Percentiles rank a stretch among this genome's conserved stretches.
These are phyloP conservation scores for Angomonas ambiguus DNA, from an alignment of 208 protist genomes.

Conservation along the genomic window DNA sequence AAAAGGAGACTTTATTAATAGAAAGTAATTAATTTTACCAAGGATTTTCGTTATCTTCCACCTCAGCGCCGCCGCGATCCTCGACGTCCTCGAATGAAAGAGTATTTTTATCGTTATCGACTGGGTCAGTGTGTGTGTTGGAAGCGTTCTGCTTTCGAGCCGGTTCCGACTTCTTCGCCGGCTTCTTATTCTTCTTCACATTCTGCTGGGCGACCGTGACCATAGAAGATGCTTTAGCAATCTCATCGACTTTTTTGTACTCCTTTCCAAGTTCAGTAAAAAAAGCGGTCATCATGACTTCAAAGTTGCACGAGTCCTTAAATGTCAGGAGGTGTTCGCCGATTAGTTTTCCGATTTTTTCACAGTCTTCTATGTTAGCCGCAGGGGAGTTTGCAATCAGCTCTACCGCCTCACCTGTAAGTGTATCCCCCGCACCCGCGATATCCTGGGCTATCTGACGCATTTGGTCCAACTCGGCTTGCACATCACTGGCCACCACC, in stretches of 20 bases:
- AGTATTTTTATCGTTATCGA: neutral
- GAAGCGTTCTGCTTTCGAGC: neutral
- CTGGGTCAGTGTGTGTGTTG: neutral
- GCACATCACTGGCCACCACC: conserved; percentile 45
- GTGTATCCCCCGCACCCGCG: conserved; percentile 23
- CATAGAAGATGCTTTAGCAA: neutral
- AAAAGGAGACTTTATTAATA: neutral
- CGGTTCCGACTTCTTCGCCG: neutral
- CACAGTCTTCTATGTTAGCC: conserved; percentile 30
- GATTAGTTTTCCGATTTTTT: conserved; percentile 44
- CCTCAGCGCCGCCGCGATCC: conserved; percentile 27
- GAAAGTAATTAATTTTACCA: conserved; percentile 9
- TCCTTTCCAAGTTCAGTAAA: neutral
- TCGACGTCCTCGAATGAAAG: conserved; percentile 13
- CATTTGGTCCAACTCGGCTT: conserved; percentile 47
- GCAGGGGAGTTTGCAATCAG: conserved; percentile 44
- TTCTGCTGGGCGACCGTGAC: neutral
- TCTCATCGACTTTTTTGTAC: conserved; percentile 5
- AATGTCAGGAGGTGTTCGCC: conserved; percentile 48
- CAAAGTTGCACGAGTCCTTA: conserved; percentile 8
- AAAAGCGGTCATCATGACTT: neutral
- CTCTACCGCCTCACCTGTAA: conserved; percentile 19
- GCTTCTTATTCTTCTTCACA: neutral
- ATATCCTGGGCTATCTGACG: conserved; percentile 53
- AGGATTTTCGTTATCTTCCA: conserved; percentile 15